phyloP scores from a whole-genome alignment of 2,329 filamentous ascomycete species.

The Chaetomiaceae sp. region DNA sequence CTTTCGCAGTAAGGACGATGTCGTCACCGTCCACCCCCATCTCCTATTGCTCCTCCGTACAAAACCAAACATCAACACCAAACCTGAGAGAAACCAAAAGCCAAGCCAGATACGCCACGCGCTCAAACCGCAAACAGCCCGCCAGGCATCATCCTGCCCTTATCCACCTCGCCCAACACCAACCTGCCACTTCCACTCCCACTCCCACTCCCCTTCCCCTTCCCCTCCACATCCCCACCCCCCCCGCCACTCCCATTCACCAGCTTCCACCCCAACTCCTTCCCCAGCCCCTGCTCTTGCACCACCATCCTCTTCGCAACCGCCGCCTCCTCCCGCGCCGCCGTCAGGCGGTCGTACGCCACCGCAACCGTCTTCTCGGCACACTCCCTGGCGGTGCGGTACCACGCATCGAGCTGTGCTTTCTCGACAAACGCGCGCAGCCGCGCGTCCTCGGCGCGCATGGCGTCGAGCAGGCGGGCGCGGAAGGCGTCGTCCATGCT shows the following conservation, averaged over 20 bases:
- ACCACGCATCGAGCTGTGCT: conserved; percentile 65
- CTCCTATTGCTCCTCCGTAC: no score
- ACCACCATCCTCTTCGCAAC: background rate
- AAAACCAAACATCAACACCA: background rate
- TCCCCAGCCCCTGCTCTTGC: background rate
- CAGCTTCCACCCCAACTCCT: background rate
- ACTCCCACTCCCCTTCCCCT: background rate
- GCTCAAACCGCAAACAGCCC: conserved; percentile 15
- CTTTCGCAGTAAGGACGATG: no score
- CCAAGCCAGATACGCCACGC: background rate
- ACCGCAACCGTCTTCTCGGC: conserved; percentile 27
- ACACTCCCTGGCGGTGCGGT: conserved; percentile 22
- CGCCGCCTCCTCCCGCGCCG: background rate
- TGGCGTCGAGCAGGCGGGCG: conserved; percentile 62
- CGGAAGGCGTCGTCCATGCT: conserved; percentile 57
- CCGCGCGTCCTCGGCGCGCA: conserved; percentile 63
- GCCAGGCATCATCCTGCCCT: conserved; percentile 3
- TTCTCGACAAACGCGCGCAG: conserved; percentile 61
- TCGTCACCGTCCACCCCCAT: no score
- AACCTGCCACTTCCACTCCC: background rate
- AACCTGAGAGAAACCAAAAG: conserved; percentile 1
- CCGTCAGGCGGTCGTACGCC: conserved; percentile 17
- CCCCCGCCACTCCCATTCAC: background rate
- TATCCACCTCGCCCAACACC: background rate
- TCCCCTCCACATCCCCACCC: background rate